Percentiles rank a stretch among this genome's conserved stretches.
Evolutionary conservation across 1,284 basidiomycete genomes (phyloP).

Genomic region (Cryptococcus floricola): DNA sequence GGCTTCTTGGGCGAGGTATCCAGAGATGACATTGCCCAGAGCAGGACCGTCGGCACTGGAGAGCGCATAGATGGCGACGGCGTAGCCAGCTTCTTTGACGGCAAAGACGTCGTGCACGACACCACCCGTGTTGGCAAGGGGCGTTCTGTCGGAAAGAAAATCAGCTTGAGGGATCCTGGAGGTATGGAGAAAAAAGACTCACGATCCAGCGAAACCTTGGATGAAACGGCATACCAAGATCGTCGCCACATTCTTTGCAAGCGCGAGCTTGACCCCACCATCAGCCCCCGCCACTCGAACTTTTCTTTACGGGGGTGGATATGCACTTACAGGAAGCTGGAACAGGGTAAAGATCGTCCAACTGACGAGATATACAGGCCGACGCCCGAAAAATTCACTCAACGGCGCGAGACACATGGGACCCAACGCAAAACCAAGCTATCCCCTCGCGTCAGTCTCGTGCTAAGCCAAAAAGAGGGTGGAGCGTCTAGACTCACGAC

Average conservation of each 20-base stretch:
- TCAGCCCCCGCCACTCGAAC: background rate
- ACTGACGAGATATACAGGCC: constrained; percentile 25
- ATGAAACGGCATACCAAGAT: constrained; percentile 36
- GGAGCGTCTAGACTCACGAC: constrained; percentile 13
- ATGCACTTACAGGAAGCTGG: constrained; percentile 13
- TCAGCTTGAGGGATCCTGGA: background rate
- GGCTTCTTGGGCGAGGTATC: constrained; percentile 28
- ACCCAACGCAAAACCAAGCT: constrained; percentile 32
- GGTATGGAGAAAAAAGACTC: background rate
- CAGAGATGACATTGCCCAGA: constrained; percentile 25
- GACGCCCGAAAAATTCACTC: constrained; percentile 19
- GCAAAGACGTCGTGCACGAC: constrained; percentile 32
- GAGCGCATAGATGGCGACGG: constrained; percentile 30
- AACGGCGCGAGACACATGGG: constrained; percentile 35
- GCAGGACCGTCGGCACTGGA: constrained; percentile 30
- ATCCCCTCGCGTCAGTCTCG: background rate
- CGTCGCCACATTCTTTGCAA: constrained; percentile 28
- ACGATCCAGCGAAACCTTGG: constrained; percentile 35
- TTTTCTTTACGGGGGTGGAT: background rate
- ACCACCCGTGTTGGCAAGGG: constrained; percentile 28
- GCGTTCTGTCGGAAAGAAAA: constrained; percentile 7
- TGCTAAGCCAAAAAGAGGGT: no score
- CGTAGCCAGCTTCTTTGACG: constrained; percentile 24
- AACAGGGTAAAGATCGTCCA: constrained; percentile 29
- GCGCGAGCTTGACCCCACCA: constrained; percentile 19